These are phyloP conservation scores for Rutstroemia sydowiana DNA, from an alignment of 2,329 filamentous ascomycete species.

Conservation along the genomic window DNA sequence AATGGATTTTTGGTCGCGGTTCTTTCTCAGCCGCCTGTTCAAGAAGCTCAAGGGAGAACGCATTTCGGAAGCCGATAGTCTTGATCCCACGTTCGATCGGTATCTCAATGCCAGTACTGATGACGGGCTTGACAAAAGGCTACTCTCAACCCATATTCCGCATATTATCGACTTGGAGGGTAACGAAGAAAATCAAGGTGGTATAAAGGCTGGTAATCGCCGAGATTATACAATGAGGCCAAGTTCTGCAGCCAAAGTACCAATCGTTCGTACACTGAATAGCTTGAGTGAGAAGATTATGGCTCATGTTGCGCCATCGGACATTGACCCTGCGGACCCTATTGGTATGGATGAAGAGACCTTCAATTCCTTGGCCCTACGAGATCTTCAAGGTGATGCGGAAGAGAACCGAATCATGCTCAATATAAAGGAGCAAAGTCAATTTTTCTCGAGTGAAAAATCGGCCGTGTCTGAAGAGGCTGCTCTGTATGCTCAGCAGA, in stretches of 20 bases:
- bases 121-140: slow-evolving; percentile 42
- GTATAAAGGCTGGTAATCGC: slow-evolving; percentile 71
- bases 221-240: slow-evolving; percentile 89
- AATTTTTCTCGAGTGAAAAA: slow-evolving; percentile 62
- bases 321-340: slow-evolving; percentile 58
- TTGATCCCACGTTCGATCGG: slow-evolving; percentile 75
- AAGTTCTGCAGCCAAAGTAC: slow-evolving; percentile 64
- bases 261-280: slow-evolving; percentile 84
- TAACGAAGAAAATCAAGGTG: slow-evolving; percentile 92
- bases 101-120: slow-evolving; percentile 71
- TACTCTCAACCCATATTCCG: slow-evolving; percentile 62
- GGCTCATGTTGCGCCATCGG: slow-evolving; percentile 74
- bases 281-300: slow-evolving; percentile 89
- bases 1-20: slow-evolving; percentile 83
- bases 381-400: slow-evolving; percentile 69
- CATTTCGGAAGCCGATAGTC: slow-evolving; percentile 67
- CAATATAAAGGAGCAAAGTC: slow-evolving; percentile 80
- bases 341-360: slow-evolving; percentile 65
- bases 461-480: slow-evolving; percentile 34
- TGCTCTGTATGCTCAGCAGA: slow-evolving; percentile 56
- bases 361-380: slow-evolving; percentile 67
- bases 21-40: slow-evolving; percentile 84
- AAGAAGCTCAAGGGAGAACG: slow-evolving; percentile 90
- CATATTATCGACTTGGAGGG: slow-evolving; percentile 88
- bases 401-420: slow-evolving; percentile 74